Evolutionary conservation across 441 rosid species (phyloP).

Genomic region (Pelargonium cotyledonis): DNA sequence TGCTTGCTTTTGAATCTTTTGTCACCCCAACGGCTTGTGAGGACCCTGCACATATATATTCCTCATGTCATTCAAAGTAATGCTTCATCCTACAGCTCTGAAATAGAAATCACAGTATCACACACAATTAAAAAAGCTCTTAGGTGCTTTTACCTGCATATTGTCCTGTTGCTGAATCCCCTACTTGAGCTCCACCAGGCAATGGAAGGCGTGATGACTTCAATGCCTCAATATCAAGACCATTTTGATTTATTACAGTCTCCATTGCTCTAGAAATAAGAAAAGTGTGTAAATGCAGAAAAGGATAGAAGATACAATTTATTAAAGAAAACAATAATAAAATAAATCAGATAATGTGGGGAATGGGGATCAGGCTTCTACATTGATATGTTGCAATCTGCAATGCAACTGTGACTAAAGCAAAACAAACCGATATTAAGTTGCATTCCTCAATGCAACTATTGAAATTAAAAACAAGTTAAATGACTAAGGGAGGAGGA

Average conservation of each 20-base stretch:
- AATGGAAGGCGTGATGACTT: constrained; percentile 67
- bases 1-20: constrained; percentile 48
- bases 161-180: constrained; percentile 55
- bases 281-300: constrained; percentile 23
- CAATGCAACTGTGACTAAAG: background rate
- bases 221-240: constrained; percentile 89
- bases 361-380: constrained; percentile 11
- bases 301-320: background rate
- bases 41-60: constrained; percentile 48
- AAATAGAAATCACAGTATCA: background rate
- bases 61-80: constrained; percentile 13
- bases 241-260: constrained; percentile 86
- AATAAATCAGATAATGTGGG: constrained; percentile 2
- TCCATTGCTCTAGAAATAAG: constrained; percentile 85
- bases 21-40: constrained; percentile 57
- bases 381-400: background rate
- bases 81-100: constrained; percentile 7
- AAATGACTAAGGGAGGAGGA: background rate
- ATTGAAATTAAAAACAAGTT: background rate
- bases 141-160: constrained; percentile 53
- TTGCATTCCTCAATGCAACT: constrained; percentile 10
- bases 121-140: constrained; percentile 6
- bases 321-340: constrained; percentile 7
- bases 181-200: constrained; percentile 60
- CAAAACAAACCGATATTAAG: too few species aligned